Base-by-base conservation (phyloP, 805 yeast species). In the Lipomyces oligophaga region DNA sequence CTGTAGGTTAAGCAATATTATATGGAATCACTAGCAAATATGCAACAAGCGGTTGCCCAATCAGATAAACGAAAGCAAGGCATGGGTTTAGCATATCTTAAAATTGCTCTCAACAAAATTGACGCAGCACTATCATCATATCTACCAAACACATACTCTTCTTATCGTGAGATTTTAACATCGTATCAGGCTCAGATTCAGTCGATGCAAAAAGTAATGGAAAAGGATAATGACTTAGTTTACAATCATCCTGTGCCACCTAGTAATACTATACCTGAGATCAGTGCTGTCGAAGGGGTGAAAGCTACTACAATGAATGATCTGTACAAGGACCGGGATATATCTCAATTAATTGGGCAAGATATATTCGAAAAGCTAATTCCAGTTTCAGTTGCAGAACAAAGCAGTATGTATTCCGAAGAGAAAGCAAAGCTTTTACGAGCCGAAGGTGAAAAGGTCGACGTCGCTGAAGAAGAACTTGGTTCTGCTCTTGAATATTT, bases 181-280 rank as follows among this genome's bases (percentile, higher is more conserved):
- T 28, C 60, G 13, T 43, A 56, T 10, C 43, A 50, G 21, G 64
- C 67, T 32, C 30, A 58, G 6, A 42, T 60, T 20, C 45, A 53
- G 31, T 45, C 60, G 7, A 69, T 72, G 39, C 52, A 69, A 11
- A 63, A 63, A 22, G 57, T 64, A 2, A 58, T 85, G 57, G 79
- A 75, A 21, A 87, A 84, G 56, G 97, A 90, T 61, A 90, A 90
- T 60, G 97, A 90, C 62, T 82, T 79, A 58, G 85, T 90, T 30
- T 90, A 85, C 61, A 95, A 93, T 64, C 90, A 83, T 18, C 59
- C 72, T 1, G 69, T 89, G 11, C 96, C 96, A 0, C 69, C 77
- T 3, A 66, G 67, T 25, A 76, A 77, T 19, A 65, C 81, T 0
- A 66, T 87, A 39, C 77, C 85, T 5, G 83, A 79, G 11, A 72